phyloP scores from a whole-genome alignment of 1,284 basidiomycete genomes.

The Waitea zeae region DNA sequence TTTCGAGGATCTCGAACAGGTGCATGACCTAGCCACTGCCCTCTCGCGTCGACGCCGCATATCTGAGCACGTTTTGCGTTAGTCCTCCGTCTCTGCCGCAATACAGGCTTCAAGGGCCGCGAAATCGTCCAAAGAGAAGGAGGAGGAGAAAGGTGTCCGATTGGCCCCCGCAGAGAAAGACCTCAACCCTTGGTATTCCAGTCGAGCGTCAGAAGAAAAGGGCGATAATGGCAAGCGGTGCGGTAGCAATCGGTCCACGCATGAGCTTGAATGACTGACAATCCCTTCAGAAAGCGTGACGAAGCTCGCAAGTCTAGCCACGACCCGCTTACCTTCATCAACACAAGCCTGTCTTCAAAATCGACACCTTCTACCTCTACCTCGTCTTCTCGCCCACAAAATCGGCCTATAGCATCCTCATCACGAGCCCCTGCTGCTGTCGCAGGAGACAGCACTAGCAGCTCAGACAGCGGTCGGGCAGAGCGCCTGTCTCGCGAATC shows the following conservation, averaged over 20 bases:
- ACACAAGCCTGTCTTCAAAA: constrained; percentile 27
- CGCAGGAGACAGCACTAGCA: constrained; percentile 6
- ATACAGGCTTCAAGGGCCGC: too few relatives aligned
- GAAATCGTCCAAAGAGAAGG: constrained; percentile 17
- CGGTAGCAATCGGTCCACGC: constrained; percentile 10
- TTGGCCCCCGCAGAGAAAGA: constrained; percentile 59
- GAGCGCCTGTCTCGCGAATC: constrained; percentile 51
- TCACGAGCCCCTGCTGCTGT: constrained; percentile 9
- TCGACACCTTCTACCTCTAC: constrained; percentile 2
- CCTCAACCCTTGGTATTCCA: constrained; percentile 63
- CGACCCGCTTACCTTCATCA: constrained; percentile 60
- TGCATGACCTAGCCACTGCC: constrained; percentile 11
- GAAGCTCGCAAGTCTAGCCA: constrained; percentile 38
- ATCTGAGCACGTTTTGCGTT: neutral
- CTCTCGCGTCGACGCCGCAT: neutral
- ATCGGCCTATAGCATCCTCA: constrained; percentile 1
- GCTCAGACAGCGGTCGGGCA: constrained; percentile 22
- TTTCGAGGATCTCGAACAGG: constrained; percentile 59
- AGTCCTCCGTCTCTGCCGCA: too few relatives aligned
- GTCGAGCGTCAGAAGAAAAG: constrained; percentile 10
- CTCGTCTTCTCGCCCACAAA: constrained; percentile 4
- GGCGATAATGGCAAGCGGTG: constrained; percentile 13
- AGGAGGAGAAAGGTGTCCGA: constrained; percentile 52
- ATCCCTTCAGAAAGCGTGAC: constrained; percentile 35
- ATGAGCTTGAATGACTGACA: neutral